Base-by-base conservation (phyloP, 2,329 filamentous ascomycete species). In the Metarhizium sp. region DNA sequence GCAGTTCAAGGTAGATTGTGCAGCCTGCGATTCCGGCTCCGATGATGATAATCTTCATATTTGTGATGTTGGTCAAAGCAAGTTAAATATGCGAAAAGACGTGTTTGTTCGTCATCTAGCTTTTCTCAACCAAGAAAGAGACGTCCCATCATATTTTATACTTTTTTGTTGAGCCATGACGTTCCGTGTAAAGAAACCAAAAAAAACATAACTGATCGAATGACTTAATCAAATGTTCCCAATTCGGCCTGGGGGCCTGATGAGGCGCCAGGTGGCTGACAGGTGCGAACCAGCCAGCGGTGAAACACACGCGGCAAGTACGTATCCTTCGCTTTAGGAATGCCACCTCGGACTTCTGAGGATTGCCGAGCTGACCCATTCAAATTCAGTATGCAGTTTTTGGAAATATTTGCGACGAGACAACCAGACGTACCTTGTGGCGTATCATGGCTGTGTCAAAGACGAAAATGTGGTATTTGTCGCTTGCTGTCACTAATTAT, bases 1-100 rank as follows among this genome's bases (percentile, higher is more conserved):
- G 57, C 3, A 66, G 54, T 16, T 64, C 40, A 2, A 66, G 59
- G n/a, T 65, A 66, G 8, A 52, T 55, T 13, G 62, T 47, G 46
- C 61, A 64, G 38, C 63, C 63, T 4, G 63, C 54, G 43, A 66
- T 61, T 56, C 63, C 63, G 50, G 58, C 63, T 2, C 63, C 63
- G 20, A 66, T 58, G 47, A 66, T 64, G 52, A 53, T 57, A 20
- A 63, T 59, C 51, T 60, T 59, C 63, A 66, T 66, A 6, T 11
- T 45, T 10, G 6, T 6, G 5, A 45, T 16, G 8, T 18, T 8
- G 42, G 7, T 16, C 5, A 10, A 1, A 13, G 14, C 40, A 18
- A 42, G 3, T 25, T 25, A 25, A 25, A 1, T 25, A 25, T 25
- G 25, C 25, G 25, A 25, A 25, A 25, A 25, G 25, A 25, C 1